phyloP scores from a whole-genome alignment of 1,284 basidiomycete species.

The Puccinia novopanici region DNA sequence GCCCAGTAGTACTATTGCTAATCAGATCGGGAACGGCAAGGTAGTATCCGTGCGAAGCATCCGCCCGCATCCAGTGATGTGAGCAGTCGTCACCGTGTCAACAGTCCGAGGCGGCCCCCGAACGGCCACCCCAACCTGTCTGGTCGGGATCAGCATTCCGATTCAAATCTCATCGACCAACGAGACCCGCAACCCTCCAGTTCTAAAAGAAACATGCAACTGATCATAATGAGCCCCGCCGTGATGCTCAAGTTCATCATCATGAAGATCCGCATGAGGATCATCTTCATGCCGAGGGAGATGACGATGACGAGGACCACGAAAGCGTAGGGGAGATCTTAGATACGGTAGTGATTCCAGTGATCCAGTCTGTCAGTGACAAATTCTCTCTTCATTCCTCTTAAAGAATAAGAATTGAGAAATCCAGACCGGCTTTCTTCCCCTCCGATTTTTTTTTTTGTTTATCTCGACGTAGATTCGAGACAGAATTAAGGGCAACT shows the following conservation, averaged over 20 bases:
- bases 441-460: constrained; percentile 28
- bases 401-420: background rate
- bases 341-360: constrained; percentile 89
- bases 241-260: constrained; percentile 34
- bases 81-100: background rate
- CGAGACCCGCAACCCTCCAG: constrained; percentile 66
- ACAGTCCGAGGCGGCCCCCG: background rate
- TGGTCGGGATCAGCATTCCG: constrained; percentile 20
- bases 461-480: constrained; percentile 67
- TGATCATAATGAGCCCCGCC: constrained; percentile 61
- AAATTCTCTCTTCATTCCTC: background rate
- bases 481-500: constrained; percentile 75
- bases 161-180: constrained; percentile 60
- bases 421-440: background rate
- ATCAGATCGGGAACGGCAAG: constrained; percentile 41
- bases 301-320: constrained; percentile 60
- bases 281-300: constrained; percentile 4
- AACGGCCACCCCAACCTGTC: background rate
- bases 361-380: constrained; percentile 78
- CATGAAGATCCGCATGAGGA: constrained; percentile 63
- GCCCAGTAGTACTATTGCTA: constrained; percentile 13
- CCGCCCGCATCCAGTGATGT: background rate
- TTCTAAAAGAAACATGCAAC: constrained; percentile 54
- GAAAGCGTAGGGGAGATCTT: constrained; percentile 83
- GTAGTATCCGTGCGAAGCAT: constrained; percentile 38